Evolutionary conservation across 495 filamentous ascomycete genomes (phyloP).

Genomic region (Penicillium samsonianum): DNA sequence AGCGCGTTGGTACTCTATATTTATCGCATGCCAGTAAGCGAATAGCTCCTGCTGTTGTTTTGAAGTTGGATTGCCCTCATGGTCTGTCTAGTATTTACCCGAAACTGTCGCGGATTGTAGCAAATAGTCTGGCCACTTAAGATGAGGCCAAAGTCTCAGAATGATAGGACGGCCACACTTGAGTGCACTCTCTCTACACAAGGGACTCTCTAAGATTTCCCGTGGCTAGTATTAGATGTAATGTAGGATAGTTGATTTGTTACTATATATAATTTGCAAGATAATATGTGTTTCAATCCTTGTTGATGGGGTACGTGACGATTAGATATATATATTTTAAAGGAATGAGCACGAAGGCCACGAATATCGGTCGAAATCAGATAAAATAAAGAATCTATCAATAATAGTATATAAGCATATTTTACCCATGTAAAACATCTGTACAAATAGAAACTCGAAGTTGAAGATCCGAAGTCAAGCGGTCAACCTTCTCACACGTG

Average conservation of each 20-base stretch:
- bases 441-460: not conserved
- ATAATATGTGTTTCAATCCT: not conserved
- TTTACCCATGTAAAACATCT: not conserved
- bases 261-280: not conserved
- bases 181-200: not conserved
- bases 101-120: not conserved
- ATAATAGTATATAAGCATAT: not conserved
- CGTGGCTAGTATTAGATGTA: not conserved
- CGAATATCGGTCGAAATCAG: not conserved
- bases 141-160: not conserved
- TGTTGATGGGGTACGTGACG: not conserved
- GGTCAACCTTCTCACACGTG: slow-evolving; percentile 40
- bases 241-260: not conserved
- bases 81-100: not conserved
- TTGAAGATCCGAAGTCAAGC: slow-evolving; percentile 13
- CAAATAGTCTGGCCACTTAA: not conserved
- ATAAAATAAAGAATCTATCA: not conserved
- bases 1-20: not conserved
- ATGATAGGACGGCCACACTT: not conserved
- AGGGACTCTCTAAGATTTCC: not conserved
- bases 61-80: not conserved
- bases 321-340: not conserved
- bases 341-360: not conserved
- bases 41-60: not conserved
- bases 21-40: not conserved